Conservation (phyloP, 495 filamentous ascomycete species). For the Lentithecium fluviatile region DNA sequence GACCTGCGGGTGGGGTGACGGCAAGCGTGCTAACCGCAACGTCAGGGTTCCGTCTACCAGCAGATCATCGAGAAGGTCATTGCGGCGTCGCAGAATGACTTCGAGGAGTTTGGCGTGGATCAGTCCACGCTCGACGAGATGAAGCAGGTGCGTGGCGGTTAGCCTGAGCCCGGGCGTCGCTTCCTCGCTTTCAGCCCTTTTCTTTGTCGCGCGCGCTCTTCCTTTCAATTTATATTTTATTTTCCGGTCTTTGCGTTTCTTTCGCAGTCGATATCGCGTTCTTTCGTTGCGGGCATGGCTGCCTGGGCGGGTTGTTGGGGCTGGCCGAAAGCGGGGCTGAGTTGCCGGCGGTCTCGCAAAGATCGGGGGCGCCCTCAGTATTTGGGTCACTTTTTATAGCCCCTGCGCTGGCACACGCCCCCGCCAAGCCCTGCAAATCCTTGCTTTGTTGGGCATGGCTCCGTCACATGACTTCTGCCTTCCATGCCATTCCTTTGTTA, state of each 20-base stretch:
- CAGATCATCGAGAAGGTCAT: constrained; percentile 91
- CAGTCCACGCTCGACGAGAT: constrained; percentile 80
- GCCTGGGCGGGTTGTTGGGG: constrained; percentile 30
- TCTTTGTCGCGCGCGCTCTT: constrained; percentile 30
- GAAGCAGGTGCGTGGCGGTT: constrained; percentile 64
- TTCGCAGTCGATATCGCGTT: constrained; percentile 19
- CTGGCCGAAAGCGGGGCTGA: constrained; percentile 38
- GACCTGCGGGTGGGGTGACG: constrained; percentile 3
- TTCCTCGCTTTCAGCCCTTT: constrained; percentile 13
- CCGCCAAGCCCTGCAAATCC: constrained; percentile 32
- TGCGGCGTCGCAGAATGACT: constrained; percentile 82
- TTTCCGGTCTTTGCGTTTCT: constrained; percentile 12
- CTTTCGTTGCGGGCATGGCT: constrained; percentile 17
- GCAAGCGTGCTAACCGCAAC: constrained; percentile 26
- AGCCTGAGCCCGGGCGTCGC: constrained; percentile 14
- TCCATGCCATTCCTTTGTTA: constrained; percentile 4
- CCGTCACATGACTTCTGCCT: constrained; percentile 27
- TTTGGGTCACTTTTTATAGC: constrained; percentile 39
- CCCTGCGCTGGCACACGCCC: constrained; percentile 28
- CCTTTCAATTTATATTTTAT: constrained; percentile 12
- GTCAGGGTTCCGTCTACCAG: constrained; percentile 73
- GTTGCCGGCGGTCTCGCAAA: constrained; percentile 31
- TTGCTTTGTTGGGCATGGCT: constrained; percentile 28
- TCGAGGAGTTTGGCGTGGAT: constrained; percentile 94
- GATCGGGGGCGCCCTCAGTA: constrained; percentile 34